Evolutionary conservation across 441 rosid species (phyloP), one percentile per base, ranked within the genome.

Genomic region (Erysimum cheiri): DNA sequence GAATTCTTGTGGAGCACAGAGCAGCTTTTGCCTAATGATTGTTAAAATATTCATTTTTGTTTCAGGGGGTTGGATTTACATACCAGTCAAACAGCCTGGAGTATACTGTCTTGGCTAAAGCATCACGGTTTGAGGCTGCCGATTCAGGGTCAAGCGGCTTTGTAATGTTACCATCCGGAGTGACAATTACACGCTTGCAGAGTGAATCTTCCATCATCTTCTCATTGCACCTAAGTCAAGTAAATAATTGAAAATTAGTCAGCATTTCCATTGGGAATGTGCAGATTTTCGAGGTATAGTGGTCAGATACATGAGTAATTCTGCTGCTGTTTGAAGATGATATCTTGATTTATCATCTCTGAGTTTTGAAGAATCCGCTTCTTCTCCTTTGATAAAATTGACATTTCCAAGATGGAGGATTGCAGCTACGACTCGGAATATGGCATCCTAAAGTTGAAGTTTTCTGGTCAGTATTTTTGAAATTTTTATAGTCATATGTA

Each of bases 351-450:
- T 85, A 15, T 86, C 87, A 77, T 86, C 94, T 77, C 77, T 88
- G 5, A 82, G 82, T 65, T 73, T 78, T 26, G 94, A 88, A 32
- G 94, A 88, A 71, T 88, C 94, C 0, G 75, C 77, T 60, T 88
- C 94, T 67, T 84, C 80, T 58, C 91, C 91, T 78, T 88, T 88
- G 12, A 73, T 36, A 64, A 88, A 88, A 32, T 83, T 78, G 14
- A 88, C 75, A 64, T 88, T 88, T 66, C 94, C 94, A 7, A 88
- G 86, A 68, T 88, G 94, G 58, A 88, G 91, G 55, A 88, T 85
- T 24, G 90, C 87, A 69, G 94, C 91, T 24, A 88, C 91, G 3
- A 86, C 91, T 0, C 88, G 79, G 60, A 88, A 88, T 58, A 86
- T 88, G 10, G 89, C 91, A 64, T 86, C 94, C 94, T 88, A 12